Conservation (phyloP, 805 yeast genomes). For the Metschnikowia dekortorum region DNA sequence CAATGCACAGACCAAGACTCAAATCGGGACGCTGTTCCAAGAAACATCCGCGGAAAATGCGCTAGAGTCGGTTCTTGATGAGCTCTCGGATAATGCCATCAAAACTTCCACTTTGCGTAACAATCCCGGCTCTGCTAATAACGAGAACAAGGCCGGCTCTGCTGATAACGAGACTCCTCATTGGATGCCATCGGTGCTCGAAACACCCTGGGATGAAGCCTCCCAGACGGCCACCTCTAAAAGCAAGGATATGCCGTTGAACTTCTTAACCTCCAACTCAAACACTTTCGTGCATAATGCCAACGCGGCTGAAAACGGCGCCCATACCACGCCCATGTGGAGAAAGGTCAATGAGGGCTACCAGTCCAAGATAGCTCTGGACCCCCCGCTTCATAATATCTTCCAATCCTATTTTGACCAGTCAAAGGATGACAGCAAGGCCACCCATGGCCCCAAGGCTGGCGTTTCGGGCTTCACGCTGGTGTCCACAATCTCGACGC, state of each 20-base stretch:
- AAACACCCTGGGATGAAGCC: slow-evolving; percentile 31
- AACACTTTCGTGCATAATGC: slow-evolving; percentile 33
- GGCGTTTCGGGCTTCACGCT: slow-evolving; percentile 22
- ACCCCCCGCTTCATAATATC: slow-evolving; percentile 28
- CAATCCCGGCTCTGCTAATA: not conserved
- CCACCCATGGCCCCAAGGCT: slow-evolving; percentile 11
- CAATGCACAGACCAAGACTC: slow-evolving; percentile 37
- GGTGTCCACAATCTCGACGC: slow-evolving; percentile 27
- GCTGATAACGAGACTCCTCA: slow-evolving; percentile 26
- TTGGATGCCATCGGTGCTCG: slow-evolving; percentile 41
- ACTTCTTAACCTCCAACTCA: slow-evolving; percentile 17
- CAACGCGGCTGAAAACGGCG: slow-evolving; percentile 8
- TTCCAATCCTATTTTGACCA: slow-evolving; percentile 23
- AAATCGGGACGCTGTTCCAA: slow-evolving; percentile 19
- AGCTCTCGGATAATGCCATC: slow-evolving; percentile 10
- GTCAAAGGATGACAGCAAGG: not conserved
- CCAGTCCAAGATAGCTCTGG: slow-evolving; percentile 16
- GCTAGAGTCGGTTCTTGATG: not conserved
- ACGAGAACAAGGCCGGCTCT: slow-evolving; percentile 7
- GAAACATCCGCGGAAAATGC: slow-evolving; percentile 5
- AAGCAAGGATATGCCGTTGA: slow-evolving; percentile 8
- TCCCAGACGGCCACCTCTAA: not conserved
- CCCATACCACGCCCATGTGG: slow-evolving; percentile 26
- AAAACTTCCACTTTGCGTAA: slow-evolving; percentile 24
- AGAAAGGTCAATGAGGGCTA: slow-evolving; percentile 27